A percentile compares a stretch with the other conserved stretches of the same genome.
phyloP scores from a whole-genome alignment of 2,329 filamentous ascomycete genomes.

The Venturia asperata region DNA sequence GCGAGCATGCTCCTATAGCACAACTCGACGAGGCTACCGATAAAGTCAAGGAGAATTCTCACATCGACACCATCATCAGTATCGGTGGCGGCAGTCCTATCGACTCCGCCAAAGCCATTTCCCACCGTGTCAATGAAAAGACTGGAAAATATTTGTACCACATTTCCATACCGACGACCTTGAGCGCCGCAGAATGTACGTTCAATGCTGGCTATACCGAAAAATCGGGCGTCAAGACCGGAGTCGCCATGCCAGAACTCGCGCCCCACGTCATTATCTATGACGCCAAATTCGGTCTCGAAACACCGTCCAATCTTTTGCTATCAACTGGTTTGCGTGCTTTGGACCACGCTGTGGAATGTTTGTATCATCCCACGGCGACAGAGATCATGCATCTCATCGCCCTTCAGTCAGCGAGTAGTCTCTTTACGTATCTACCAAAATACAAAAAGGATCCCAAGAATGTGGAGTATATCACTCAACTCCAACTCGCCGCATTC shows the following conservation, averaged over 20 bases:
- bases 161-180: constrained; percentile 35
- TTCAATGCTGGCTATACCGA: constrained; percentile 45
- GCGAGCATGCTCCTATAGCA: constrained; percentile 49
- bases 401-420: constrained; percentile 38
- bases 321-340: constrained; percentile 47
- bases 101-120: constrained; percentile 38
- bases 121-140: constrained; percentile 31
- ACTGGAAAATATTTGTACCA: constrained; percentile 32
- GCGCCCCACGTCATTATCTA: constrained; percentile 47
- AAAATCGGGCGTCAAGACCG: constrained; percentile 43
- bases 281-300: constrained; percentile 43
- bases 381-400: constrained; percentile 44
- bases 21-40: constrained; percentile 47
- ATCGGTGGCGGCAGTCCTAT: constrained; percentile 51
- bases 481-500: constrained; percentile 47
- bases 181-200: constrained; percentile 50
- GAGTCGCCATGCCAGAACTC: constrained; percentile 37
- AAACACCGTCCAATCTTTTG: constrained; percentile 46
- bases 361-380: constrained; percentile 46
- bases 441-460: constrained; percentile 41
- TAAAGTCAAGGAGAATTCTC: constrained; percentile 38
- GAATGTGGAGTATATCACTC: constrained; percentile 44
- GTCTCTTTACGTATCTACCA: constrained; percentile 43
- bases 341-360: constrained; percentile 50
- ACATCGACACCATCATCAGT: constrained; percentile 48